These are phyloP conservation scores for Microdochium bolleyi DNA, from an alignment of 2,329 filamentous ascomycete genomes.

Conservation along the genomic window DNA sequence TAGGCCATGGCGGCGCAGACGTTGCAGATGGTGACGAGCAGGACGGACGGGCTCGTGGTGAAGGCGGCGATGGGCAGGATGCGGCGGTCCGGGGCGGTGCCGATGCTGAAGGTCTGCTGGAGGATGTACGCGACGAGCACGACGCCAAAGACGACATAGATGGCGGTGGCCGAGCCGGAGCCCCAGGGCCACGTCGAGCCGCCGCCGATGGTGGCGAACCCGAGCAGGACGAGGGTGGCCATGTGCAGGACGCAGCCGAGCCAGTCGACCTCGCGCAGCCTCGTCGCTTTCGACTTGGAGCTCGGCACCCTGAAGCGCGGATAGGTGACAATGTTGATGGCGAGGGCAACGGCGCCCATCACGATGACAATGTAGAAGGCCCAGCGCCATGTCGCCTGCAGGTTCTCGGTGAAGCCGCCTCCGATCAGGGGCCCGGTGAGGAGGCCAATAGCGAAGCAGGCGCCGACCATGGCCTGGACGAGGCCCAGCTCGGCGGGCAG, in stretches of 20 bases:
- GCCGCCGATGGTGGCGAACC: constrained; percentile 41
- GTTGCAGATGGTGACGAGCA: constrained; percentile 34
- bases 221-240: constrained; percentile 25
- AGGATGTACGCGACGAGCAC: constrained; percentile 32
- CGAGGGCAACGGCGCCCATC: constrained; percentile 27
- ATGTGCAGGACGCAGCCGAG: constrained; percentile 20
- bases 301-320: constrained; percentile 23
- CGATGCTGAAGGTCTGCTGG: constrained; percentile 36
- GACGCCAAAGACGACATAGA: constrained; percentile 37
- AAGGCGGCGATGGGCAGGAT: constrained; percentile 35
- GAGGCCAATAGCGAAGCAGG: constrained; percentile 17
- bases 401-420: constrained; percentile 23
- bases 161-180: constrained; percentile 30
- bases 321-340: constrained; percentile 34
- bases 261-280: constrained; percentile 19
- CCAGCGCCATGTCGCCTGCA: constrained; percentile 32
- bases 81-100: constrained; percentile 32
- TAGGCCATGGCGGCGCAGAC: constrained; percentile 24
- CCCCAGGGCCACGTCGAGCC: constrained; percentile 42
- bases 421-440: constrained; percentile 17
- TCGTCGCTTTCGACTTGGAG: constrained; percentile 5
- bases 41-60: constrained; percentile 24
- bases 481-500: constrained; percentile 9
- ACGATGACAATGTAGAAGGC: constrained; percentile 45
- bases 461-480: constrained; percentile 9